Percentiles rank a stretch among this genome's conserved stretches.
These are phyloP conservation scores for Arthrobotrys entomopaga DNA, from an alignment of 2,329 filamentous ascomycete genomes.

Conservation along the genomic window DNA sequence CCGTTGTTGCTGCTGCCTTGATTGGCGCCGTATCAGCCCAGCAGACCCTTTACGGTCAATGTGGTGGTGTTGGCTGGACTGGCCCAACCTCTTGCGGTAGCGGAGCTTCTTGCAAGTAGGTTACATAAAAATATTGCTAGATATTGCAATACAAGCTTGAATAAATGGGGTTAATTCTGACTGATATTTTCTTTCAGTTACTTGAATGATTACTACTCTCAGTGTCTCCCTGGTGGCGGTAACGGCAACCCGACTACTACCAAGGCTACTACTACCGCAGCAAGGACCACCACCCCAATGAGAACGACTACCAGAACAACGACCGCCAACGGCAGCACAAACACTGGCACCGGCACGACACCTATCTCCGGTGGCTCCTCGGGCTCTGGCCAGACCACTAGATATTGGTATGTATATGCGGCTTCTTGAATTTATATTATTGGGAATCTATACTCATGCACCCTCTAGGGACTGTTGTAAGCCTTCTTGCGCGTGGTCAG, in stretches of 20 bases:
- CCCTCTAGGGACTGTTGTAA: slow-evolving; percentile 72
- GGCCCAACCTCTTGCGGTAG: slow-evolving; percentile 56
- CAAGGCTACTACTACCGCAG: slow-evolving; percentile 13
- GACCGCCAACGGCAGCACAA: slow-evolving; percentile 13
- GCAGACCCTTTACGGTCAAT: slow-evolving; percentile 56
- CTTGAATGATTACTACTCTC: slow-evolving; percentile 58
- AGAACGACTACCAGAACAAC: slow-evolving; percentile 36
- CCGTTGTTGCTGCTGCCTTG: slow-evolving; percentile 33
- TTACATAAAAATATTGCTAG: neutral
- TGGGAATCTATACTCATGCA: neutral
- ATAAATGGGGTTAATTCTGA: neutral
- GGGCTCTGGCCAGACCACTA: slow-evolving; percentile 61
- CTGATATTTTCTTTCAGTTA: slow-evolving; percentile 5
- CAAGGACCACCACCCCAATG: slow-evolving; percentile 19
- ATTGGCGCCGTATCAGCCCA: slow-evolving; percentile 54
- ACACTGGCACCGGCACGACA: slow-evolving; percentile 21
- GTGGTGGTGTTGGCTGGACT: slow-evolving; percentile 59
- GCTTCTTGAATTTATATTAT: neutral
- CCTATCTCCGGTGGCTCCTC: slow-evolving; percentile 51
- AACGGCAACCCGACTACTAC: slow-evolving; percentile 27
- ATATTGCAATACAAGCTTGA: neutral
- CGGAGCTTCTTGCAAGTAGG: slow-evolving; percentile 54
- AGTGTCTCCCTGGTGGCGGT: slow-evolving; percentile 57
- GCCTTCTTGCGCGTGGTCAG: slow-evolving; percentile 69
- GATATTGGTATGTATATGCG: slow-evolving; percentile 60